phyloP scores from a whole-genome alignment of 1,284 basidiomycete species.

The Cryptococcus jaspeensis region DNA sequence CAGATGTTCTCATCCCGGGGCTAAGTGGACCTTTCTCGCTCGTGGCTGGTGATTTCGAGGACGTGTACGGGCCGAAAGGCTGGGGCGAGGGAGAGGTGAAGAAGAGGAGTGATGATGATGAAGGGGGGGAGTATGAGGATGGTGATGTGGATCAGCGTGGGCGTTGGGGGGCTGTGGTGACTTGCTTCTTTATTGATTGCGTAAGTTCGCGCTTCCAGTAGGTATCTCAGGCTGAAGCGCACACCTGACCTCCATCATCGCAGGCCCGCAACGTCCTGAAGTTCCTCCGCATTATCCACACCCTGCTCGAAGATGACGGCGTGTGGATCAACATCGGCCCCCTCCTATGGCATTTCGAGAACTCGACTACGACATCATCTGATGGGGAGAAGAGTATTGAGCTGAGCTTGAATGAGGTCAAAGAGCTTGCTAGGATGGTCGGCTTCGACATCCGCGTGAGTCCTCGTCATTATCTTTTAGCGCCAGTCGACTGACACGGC shows the following conservation, averaged over 20 bases:
- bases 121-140: constrained; percentile 41
- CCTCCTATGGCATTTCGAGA: constrained; percentile 94
- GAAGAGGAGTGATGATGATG: background rate
- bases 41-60: constrained; percentile 90
- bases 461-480: background rate
- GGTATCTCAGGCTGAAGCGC: background rate
- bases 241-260: background rate
- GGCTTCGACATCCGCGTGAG: constrained; percentile 80
- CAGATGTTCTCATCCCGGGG: constrained; percentile 61
- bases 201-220: constrained; percentile 52
- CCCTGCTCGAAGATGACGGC: constrained; percentile 74
- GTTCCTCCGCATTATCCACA: constrained; percentile 78
- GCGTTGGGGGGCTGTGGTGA: constrained; percentile 84
- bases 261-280: constrained; percentile 90
- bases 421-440: constrained; percentile 67
- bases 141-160: constrained; percentile 58
- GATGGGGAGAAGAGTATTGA: constrained; percentile 77
- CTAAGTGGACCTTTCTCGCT: constrained; percentile 62
- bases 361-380: constrained; percentile 58
- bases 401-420: constrained; percentile 83
- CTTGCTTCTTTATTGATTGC: constrained; percentile 98
- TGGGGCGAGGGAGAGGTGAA: constrained; percentile 36
- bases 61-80: constrained; percentile 67
- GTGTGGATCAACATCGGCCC: constrained; percentile 94
- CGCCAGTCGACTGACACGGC: background rate